Evolutionary conservation across 1,284 basidiomycete genomes (phyloP), one percentile per base, ranked within the genome.

Genomic region (Heterobasidion annosum): DNA sequence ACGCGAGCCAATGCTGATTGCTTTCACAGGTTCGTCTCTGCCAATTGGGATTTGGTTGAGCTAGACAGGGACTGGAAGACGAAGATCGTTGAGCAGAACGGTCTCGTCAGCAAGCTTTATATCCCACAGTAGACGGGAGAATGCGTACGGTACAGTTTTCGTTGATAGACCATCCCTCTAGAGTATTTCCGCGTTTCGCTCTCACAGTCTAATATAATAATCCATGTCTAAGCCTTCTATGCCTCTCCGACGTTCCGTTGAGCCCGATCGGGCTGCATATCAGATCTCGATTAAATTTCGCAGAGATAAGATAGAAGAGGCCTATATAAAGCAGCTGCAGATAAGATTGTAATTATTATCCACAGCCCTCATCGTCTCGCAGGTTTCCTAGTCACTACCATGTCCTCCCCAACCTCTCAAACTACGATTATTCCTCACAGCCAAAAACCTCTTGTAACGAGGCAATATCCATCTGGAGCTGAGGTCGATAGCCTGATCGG

Each of bases 371-470:
- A 40, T 10, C 7, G 18, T 13, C 40, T 19, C 16, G 16, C 13
- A 13, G 10, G 6, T 35, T 48, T 47, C 46, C 15, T 43, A 12
- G 15, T 12, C 13, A 16, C 32, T 13, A 19, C 52, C 48, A 56
- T 55, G 54, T 48, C 50, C 40, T 35, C 56, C 47, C 53, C 56
- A 10, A 50, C 56, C 8, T 58, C 52, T 3, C 87, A 90, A 64
- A 88, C 82, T 0, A 90, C 87, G 0, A 81, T 89, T 56, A 76
- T 65, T 34, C 88, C 88, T 9, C 87, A 90, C 62, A 82, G 62
- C 54, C 84, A 85, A 61, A 67, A 82, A 60, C 74, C 82, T 12
- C 70, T 81, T 25, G 75, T 83, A 9, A 77, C 75, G 4, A 73
- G 83, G 19, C 68, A 67, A 15, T 88, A 88, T 64, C 85, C 85